phyloP scores from a whole-genome alignment of 1,284 basidiomycete species.

The Leucoagaricus sp. region DNA sequence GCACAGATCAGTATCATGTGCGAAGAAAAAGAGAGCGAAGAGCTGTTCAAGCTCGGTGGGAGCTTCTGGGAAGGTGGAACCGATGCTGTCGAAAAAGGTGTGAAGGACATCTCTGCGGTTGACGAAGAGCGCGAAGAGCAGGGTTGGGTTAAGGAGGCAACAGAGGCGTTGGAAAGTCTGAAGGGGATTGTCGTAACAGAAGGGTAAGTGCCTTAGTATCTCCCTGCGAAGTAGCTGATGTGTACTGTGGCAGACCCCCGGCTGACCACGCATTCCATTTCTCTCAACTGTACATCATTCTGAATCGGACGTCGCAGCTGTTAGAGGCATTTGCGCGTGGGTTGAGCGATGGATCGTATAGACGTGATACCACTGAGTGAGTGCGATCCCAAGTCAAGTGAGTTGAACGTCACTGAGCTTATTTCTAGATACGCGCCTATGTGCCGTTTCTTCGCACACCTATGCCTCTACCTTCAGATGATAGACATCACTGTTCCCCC shows the following conservation, averaged over 20 bases:
- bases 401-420: neutral
- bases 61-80: constrained; percentile 66
- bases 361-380: constrained; percentile 61
- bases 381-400: constrained; percentile 25
- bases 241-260: constrained; percentile 46
- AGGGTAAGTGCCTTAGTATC: constrained; percentile 44
- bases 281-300: constrained; percentile 85
- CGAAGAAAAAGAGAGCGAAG: constrained; percentile 75
- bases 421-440: constrained; percentile 61
- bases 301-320: constrained; percentile 69
- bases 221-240: neutral
- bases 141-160: constrained; percentile 66
- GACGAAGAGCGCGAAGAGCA: constrained; percentile 51
- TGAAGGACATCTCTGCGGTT: constrained; percentile 29
- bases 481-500: constrained; percentile 77
- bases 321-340: constrained; percentile 74
- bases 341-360: constrained; percentile 52
- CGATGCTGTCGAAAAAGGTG: constrained; percentile 40
- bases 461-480: constrained; percentile 89
- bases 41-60: constrained; percentile 55
- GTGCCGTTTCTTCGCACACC: constrained; percentile 92
- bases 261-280: constrained; percentile 85
- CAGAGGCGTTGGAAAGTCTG: constrained; percentile 52
- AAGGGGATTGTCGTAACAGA: constrained; percentile 55
- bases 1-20: constrained; percentile 85